Evolutionary conservation across 805 yeast species (phyloP).

Genomic region (Millerago galiae): DNA sequence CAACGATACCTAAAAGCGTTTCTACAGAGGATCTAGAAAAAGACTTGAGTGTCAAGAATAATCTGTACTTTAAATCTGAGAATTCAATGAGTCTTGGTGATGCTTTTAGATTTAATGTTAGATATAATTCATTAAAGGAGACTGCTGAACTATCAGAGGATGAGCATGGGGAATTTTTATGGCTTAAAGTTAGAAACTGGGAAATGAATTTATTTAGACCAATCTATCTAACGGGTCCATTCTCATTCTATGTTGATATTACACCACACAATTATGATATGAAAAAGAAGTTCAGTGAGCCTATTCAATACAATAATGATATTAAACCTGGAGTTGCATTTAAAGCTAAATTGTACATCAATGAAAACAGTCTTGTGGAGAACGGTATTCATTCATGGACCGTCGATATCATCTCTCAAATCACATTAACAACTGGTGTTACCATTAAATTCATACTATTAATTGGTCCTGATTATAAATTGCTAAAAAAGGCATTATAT

Average conservation of each 20-base stretch:
- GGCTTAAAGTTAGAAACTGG: conserved; percentile 57
- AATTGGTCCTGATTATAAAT: conserved; percentile 40
- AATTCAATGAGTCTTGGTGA: conserved; percentile 17
- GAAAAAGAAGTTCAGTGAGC: conserved; percentile 34
- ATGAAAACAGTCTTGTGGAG: conserved; percentile 33
- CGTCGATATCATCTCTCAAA: conserved; percentile 75
- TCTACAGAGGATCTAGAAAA: neutral
- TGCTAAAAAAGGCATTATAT: conserved; percentile 11
- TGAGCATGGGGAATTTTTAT: conserved; percentile 22
- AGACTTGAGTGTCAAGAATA: neutral
- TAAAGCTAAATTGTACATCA: conserved; percentile 46
- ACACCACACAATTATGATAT: conserved; percentile 59
- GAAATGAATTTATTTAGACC: conserved; percentile 75
- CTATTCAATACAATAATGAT: conserved; percentile 40
- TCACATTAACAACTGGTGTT: conserved; percentile 64
- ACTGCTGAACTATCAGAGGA: conserved; percentile 4
- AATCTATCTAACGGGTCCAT: conserved; percentile 86
- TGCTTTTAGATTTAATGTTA: conserved; percentile 13
- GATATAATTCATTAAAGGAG: neutral
- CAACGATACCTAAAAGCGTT: neutral
- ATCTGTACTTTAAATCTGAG: conserved; percentile 9
- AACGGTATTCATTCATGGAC: conserved; percentile 55
- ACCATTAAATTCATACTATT: conserved; percentile 60
- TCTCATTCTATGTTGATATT: conserved; percentile 76
- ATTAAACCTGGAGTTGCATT: conserved; percentile 70